Evolutionary conservation across 805 yeast species (phyloP), one percentile per base, ranked within the genome.

Genomic region (Metschnikowia rubicola): DNA sequence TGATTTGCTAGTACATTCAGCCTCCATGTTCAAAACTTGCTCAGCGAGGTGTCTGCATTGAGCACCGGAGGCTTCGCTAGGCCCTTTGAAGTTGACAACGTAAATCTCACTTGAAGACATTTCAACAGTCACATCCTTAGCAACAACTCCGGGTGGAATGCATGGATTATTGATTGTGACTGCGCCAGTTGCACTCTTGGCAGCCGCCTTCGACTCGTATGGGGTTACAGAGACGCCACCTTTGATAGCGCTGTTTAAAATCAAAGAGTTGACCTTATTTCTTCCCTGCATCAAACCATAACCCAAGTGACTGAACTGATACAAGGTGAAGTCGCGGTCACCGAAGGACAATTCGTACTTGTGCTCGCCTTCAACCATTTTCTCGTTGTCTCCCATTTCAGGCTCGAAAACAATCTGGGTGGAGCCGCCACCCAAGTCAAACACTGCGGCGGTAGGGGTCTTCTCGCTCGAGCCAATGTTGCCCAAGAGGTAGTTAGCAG

Each of bases 331-430:
- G 42, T 84, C 78, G 54, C 88, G 76, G 47, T 85, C 86, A 50
- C 97, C 98, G 66, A 92, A 94, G 19, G 75, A 66, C 56, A 90
- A 76, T 52, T 79, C 79, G 64, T 83, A 90, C 67, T 88, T 87
- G 71, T 89, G 96, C 62, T 91, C 97, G 49, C 97, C 96, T 10
- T 84, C 90, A 40, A 78, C 70, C 86, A 92, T 79, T 54, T 73
- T 63, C 58, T 83, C 85, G 37, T 79, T 73, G 44, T 73, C 67
- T 30, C 65, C 61, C 62, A 83, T 82, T n/a, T 78, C 77, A 19
- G 99, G 99, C 74, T 94, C 98, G 66, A 94, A 94, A 7, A 94
- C 99, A 70, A 94, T 90, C 71, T 95, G 99, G 11, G 99, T 94
- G 7, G 97, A 89, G 4, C 98, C 98, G 61, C 99, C 99, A 58